These are phyloP conservation scores for Solanum dulcamara DNA, from an alignment of 257 asterid genomes.

Conservation along the genomic window DNA sequence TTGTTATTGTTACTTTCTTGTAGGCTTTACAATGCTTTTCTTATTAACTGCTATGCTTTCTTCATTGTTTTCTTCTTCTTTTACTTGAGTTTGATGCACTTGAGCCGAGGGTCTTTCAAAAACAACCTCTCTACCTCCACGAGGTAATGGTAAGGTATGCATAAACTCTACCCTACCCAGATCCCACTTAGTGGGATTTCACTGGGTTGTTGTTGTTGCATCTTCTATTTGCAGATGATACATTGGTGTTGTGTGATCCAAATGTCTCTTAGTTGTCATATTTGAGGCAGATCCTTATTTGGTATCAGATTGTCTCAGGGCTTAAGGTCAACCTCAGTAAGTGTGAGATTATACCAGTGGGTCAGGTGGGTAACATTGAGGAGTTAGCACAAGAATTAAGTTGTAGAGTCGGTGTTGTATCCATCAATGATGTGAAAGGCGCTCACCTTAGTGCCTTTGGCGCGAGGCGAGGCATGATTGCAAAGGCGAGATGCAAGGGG, in stretches of 20 bases:
- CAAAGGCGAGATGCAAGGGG: not conserved
- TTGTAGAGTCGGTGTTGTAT: not conserved
- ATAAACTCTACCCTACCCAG: no score
- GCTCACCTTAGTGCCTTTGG: not conserved
- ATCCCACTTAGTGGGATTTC: no score
- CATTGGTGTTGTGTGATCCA: not conserved
- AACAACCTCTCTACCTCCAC: no score
- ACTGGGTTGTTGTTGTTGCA: no score
- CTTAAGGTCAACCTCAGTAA: not conserved
- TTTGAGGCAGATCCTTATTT: not conserved
- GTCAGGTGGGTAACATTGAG: not conserved
- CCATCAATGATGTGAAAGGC: not conserved
- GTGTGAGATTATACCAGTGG: not conserved
- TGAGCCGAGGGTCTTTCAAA: no score
- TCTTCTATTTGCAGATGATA: not conserved
- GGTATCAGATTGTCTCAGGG: not conserved
- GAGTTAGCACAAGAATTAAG: not conserved
- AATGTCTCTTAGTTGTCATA: not conserved
- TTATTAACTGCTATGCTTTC: no score
- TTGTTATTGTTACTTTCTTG: no score
- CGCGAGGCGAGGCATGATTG: not conserved
- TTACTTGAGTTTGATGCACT: no score
- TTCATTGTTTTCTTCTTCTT: no score
- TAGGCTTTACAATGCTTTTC: no score
- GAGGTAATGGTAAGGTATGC: no score